Evolutionary conservation across 129 eudicot species (phyloP), one percentile per base, ranked within the genome.

Genomic region (Chrysanthemum seticuspe): DNA sequence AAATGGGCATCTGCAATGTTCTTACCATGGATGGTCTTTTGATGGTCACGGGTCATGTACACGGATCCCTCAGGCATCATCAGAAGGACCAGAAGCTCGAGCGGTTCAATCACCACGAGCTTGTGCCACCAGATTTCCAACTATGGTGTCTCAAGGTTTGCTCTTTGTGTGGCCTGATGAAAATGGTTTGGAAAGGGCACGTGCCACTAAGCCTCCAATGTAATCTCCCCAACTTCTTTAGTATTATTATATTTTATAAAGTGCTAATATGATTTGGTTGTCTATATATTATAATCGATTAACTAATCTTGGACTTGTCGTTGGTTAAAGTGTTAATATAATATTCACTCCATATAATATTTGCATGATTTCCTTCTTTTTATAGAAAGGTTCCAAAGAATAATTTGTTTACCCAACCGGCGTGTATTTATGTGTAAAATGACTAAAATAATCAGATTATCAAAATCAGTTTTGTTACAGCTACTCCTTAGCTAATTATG

Each of bases 81-180:
- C 89, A 0, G 85, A 94, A n/a, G 97, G 98, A 45, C 98, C 97
- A 3, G 97, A 90, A 62, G 93, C 96, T 68, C 86, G 88, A 50
- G 97, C 96, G 2, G 84, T 90, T 68, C 78, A 80, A 78, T 94
- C 98, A 11, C 88, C 87, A 1, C 86, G 88, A 83, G 97, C 98
- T 11, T 90, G 98, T 81, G 97, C 96, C 45, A 90, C 89, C 13
- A 90, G 81, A 77, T 84, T 90, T 53, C 91, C 98, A 14, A 87
- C 97, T 8, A 79, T 83, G 96, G 97, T 95, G 74, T 95, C 96
- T 18, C 99, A 95, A 70, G 99, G 99, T n/a, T 82, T 95, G 82
- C 88, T 95, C 67, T 95, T 86, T 85, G 94, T 95, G 68, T 90
- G 99, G 97, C 97, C 99, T 4, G 99, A 90, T 85, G 96, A 91